Base-by-base conservation (phyloP, 306 rosid species). In the Cicer bijugum region DNA sequence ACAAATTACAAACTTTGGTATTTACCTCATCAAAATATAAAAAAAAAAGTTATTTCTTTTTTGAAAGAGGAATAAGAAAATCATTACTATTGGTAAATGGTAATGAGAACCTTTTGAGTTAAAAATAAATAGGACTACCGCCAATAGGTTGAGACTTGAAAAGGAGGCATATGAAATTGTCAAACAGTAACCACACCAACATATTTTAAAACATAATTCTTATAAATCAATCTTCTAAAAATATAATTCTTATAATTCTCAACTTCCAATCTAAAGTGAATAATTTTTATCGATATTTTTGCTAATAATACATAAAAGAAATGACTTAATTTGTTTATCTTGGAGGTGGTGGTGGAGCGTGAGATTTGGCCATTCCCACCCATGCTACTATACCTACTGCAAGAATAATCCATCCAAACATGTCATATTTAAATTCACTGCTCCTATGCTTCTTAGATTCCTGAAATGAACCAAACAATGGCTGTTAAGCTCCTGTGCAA, bases 351-450 rank as follows among this genome's bases (percentile, higher is more conserved):
- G 88, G 85, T 48, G 89, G 89, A 81, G 86, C 11, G 65, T 86
- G 82, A 76, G 91, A 86, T 86, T 89, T 93, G 2, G 87, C 87
- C 88, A 90, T 82, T 73, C 88, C 90, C 44, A 90, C 86, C 97
- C 93, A 90, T 35, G 88, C 84, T 56, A 88, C 87, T 44, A 90
- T 78, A 68, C 92, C 89, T 67, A 85, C 83, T 11, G 89, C 97
- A 77, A 90, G 89, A 74, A 93, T 90, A 67, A 87, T 37, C 98
- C 98, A 93, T 81, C 97, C 98, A 57, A 79, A 75, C 38, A 93
- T 66, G 82, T 93, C 98, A 75, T 93, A 90, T 75, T 80, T 93
- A 40, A 87, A 81, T 66, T 90, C 93, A 72, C 74, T 79, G 80
- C 81, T 90, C 83, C 76, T 82, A 84, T 85, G 88, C 59, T 47